Evolutionary conservation across 2,329 filamentous ascomycete species (phyloP).

Genomic region (Curvularia lunata): DNA sequence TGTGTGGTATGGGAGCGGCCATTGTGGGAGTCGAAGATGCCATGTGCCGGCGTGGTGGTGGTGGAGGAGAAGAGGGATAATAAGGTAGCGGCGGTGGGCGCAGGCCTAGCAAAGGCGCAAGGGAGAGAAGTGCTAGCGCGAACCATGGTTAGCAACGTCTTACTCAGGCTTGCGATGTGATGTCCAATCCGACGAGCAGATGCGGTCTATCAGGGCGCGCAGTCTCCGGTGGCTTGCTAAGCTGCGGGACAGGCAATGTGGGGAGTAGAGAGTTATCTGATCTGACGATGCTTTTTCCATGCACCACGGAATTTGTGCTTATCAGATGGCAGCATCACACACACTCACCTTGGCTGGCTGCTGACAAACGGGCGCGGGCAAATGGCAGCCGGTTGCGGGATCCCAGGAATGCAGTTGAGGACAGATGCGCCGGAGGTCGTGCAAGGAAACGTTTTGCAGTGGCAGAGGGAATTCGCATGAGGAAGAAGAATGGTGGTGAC

Average conservation of each 20-base stretch:
- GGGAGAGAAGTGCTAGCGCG: conserved; percentile 28
- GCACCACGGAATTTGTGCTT: conserved; percentile 23
- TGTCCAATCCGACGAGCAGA: conserved; percentile 1
- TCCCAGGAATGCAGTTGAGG: conserved; percentile 20
- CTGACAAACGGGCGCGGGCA: conserved; percentile 22
- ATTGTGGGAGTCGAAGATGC: conserved; percentile 30
- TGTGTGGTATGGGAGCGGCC: conserved; percentile 47
- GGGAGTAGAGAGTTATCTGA: conserved; percentile 17
- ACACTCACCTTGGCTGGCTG: conserved; percentile 26
- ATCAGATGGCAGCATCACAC: conserved; percentile 37
- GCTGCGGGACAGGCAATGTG: conserved; percentile 13
- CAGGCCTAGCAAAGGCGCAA: conserved; percentile 23
- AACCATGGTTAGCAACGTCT: conserved; percentile 39
- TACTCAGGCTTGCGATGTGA: conserved; percentile 10
- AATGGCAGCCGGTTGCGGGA: conserved; percentile 23
- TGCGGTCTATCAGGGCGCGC: not conserved
- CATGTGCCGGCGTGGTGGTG: conserved; percentile 29
- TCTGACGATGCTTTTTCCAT: conserved; percentile 22
- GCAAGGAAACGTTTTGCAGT: conserved; percentile 8
- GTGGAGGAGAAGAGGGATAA: conserved; percentile 20
- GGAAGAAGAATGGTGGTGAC: conserved; percentile 22
- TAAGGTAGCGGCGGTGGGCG: conserved; percentile 14
- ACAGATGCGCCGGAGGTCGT: not conserved
- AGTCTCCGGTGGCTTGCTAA: conserved; percentile 4
- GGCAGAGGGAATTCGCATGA: conserved; percentile 12